Evolutionary conservation across 2,329 filamentous ascomycete species (phyloP), one percentile per base, ranked within the genome.

Genomic region (Ophiostoma australiae): DNA sequence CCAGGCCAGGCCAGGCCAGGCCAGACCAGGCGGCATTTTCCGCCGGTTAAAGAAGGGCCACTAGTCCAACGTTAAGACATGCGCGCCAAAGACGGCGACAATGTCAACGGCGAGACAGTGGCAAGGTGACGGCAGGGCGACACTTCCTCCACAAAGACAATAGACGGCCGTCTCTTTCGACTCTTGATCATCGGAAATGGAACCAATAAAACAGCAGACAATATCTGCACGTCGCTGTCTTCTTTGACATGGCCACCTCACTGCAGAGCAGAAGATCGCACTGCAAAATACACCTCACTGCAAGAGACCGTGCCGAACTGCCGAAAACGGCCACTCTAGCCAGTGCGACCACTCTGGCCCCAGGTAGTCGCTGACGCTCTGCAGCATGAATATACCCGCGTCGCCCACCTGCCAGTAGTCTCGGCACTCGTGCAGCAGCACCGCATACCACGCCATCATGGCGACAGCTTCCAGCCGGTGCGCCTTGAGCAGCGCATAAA

Each of bases 401-500:
- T 77, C 75, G 10, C 75, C 75, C 69, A 81, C 75, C 27, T 80
- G 74, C 80, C 80, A 82, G 23, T 75, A 76, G 1, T 76, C 70
- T n/a, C 76, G 75, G 23, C 74, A 75, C 23, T 75, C 74, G 72
- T 84, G 80, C 39, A 84, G 73, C 44, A 83, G 75, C 4, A 81
- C 77, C 2, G 80, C 82, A 74, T 82, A 84, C 73, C 82, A 81
- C 4, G 79, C 79, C 10, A 84, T 72, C 2, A 80, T 74, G 1
- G 77, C 76, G 33, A 81, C 70, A 0, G 82, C 82, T 73, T 84
- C 82, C 0, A 81, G 79, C 3, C 76, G 73, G 52, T 78, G 76
- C 44, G 75, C 72, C 17, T 77, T 76, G 8, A 84, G 73, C 69
- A 82, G 74, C 8, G 70, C 73, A 4, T 80, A 78, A 66, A 81